Evolutionary conservation across 495 filamentous ascomycete species (phyloP).

Genomic region (Trichoderma reesei): DNA sequence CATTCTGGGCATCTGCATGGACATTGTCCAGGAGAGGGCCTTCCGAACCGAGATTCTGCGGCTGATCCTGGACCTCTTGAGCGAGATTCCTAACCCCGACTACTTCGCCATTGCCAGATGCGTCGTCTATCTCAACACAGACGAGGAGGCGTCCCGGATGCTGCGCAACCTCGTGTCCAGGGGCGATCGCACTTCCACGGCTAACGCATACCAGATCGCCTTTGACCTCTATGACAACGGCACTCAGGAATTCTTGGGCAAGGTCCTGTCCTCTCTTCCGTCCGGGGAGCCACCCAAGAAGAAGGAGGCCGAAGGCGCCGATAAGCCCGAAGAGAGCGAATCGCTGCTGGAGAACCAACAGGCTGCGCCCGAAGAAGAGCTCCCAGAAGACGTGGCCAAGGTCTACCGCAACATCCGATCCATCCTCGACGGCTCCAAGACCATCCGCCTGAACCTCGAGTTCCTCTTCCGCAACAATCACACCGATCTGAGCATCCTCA

Average conservation of each 20-base stretch:
- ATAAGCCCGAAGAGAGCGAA: slow-evolving; percentile 37
- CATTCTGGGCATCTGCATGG: slow-evolving; percentile 91
- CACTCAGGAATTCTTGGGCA: slow-evolving; percentile 90
- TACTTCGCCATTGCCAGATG: slow-evolving; percentile 98
- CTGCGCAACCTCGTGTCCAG: slow-evolving; percentile 71
- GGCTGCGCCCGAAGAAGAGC: slow-evolving; percentile 24
- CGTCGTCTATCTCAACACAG: slow-evolving; percentile 90
- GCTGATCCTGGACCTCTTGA: slow-evolving; percentile 78
- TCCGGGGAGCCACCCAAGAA: slow-evolving; percentile 46
- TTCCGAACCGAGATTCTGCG: slow-evolving; percentile 72
- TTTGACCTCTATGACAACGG: slow-evolving; percentile 98
- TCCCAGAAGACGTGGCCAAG: slow-evolving; percentile 40
- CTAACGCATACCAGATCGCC: slow-evolving; percentile 91
- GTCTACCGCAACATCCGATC: slow-evolving; percentile 70
- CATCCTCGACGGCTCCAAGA: slow-evolving; percentile 84
- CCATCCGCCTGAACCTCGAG: slow-evolving; percentile 86
- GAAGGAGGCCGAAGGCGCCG: slow-evolving; percentile 37
- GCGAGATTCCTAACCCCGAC: slow-evolving; percentile 80
- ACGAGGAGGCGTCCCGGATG: slow-evolving; percentile 82
- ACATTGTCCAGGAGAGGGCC: slow-evolving; percentile 85
- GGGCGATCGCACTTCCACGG: slow-evolving; percentile 63
- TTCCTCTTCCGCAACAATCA: slow-evolving; percentile 94
- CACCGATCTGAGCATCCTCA: slow-evolving; percentile 72
- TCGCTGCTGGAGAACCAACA: slow-evolving; percentile 31
- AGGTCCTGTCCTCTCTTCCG: slow-evolving; percentile 74